Conservation (phyloP, 176 grass and related monocot species). For the Luzula sylvatica region DNA sequence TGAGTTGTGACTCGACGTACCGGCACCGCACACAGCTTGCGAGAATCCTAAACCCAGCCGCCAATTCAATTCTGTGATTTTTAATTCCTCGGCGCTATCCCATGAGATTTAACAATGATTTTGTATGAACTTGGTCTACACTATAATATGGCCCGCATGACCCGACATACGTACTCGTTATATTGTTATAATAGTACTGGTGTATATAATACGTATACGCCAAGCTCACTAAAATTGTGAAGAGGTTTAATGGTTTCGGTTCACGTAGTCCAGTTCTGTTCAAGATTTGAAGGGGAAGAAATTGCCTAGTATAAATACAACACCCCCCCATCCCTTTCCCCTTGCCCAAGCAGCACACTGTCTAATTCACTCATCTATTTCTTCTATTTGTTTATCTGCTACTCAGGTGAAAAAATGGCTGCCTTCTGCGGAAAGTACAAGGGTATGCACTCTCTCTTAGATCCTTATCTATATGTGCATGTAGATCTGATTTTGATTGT, state of each 20-base stretch:
- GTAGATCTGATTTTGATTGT: not conserved
- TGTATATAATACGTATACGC: too few species aligned
- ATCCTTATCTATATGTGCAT: not conserved
- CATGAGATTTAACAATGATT: too few species aligned
- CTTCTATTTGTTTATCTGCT: not conserved
- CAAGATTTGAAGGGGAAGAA: not conserved
- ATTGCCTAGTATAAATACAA: not conserved
- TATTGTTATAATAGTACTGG: too few species aligned
- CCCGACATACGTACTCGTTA: too few species aligned
- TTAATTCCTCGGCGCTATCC: too few species aligned
- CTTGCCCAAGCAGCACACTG: slow-evolving; percentile 28
- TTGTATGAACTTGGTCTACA: too few species aligned
- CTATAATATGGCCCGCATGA: too few species aligned
- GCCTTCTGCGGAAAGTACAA: slow-evolving; percentile 82
- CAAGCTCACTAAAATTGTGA: too few species aligned
- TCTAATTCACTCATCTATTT: not conserved
- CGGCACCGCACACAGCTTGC: too few species aligned
- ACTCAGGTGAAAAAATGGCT: slow-evolving; percentile 35
- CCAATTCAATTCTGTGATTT: too few species aligned
- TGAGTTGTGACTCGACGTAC: too few species aligned
- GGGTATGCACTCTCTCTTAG: slow-evolving; percentile 28
- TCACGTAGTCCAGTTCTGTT: not conserved
- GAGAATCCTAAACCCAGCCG: too few species aligned
- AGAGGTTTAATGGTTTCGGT: not conserved
- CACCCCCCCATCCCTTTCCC: slow-evolving; percentile 29